Evolutionary conservation across 2,329 filamentous ascomycete genomes (phyloP).

Genomic region (Lecanicillium sp.): DNA sequence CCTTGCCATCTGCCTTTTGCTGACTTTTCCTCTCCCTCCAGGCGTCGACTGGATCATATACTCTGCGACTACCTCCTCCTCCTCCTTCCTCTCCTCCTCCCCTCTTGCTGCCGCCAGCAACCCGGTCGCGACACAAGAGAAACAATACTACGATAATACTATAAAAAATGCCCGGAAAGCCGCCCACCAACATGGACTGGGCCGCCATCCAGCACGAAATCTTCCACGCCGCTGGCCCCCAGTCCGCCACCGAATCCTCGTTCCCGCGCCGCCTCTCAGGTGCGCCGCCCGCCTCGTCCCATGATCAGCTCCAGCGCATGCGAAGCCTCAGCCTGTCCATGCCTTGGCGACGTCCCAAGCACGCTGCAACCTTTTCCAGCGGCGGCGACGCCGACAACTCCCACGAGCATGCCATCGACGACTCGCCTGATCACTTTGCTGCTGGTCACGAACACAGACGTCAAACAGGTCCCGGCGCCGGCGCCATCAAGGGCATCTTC

Average conservation of each 20-base stretch:
- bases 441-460: conserved; percentile 21
- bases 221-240: background rate
- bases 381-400: conserved; percentile 26
- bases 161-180: background rate
- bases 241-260: background rate
- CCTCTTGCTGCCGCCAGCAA: too few relatives aligned
- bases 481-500: conserved; percentile 44
- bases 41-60: too few relatives aligned
- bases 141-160: background rate
- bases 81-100: too few relatives aligned
- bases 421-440: conserved; percentile 12
- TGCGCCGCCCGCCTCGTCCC: conserved; percentile 20
- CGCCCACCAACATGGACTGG: conserved; percentile 2
- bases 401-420: conserved; percentile 28
- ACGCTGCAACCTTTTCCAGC: conserved; percentile 31
- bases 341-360: conserved; percentile 44
- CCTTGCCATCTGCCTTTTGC: too few relatives aligned
- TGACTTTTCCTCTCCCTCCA: too few relatives aligned
- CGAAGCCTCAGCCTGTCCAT: conserved; percentile 47
- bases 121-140: background rate
- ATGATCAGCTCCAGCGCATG: conserved; percentile 34
- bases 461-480: conserved; percentile 21
- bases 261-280: background rate
- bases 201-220: conserved; percentile 7
- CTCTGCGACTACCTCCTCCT: too few relatives aligned